phyloP scores from a whole-genome alignment of 176 grass and related monocot species.

The Hordeum marinum region DNA sequence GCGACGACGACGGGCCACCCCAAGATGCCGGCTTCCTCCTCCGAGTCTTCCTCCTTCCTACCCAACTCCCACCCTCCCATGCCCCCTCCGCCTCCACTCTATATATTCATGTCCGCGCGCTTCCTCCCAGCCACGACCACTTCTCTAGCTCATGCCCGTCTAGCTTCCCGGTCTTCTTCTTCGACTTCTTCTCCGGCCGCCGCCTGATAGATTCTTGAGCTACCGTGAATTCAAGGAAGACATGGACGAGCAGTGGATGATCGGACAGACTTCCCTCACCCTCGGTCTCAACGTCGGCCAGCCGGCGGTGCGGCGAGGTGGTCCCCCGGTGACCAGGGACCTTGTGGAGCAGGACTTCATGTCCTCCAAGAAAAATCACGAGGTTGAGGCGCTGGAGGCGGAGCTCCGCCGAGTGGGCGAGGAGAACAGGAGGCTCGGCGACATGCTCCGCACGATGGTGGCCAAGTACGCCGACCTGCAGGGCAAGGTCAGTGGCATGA shows the following conservation, averaged over 20 bases:
- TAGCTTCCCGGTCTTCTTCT: not conserved
- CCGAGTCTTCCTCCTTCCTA: not conserved
- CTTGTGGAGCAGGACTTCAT: slow-evolving; percentile 50
- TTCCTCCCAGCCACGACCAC: not conserved
- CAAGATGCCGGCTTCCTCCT: slow-evolving; percentile 20
- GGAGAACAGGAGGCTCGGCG: slow-evolving; percentile 60
- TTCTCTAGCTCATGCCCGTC: not conserved
- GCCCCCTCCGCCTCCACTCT: not conserved
- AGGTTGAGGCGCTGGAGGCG: slow-evolving; percentile 41
- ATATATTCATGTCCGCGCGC: slow-evolving; percentile 8
- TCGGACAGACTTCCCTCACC: slow-evolving; percentile 44
- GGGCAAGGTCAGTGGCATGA: slow-evolving; percentile 43
- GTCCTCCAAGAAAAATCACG: slow-evolving; percentile 31
- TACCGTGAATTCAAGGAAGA: not conserved
- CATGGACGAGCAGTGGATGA: slow-evolving; percentile 54
- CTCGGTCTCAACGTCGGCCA: slow-evolving; percentile 54
- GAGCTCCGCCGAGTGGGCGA: slow-evolving; percentile 54
- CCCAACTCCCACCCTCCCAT: slow-evolving; percentile 4
- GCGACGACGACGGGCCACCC: not conserved
- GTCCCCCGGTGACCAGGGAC: not conserved
- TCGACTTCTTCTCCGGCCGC: not conserved
- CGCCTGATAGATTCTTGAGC: not conserved
- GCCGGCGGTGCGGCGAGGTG: not conserved
- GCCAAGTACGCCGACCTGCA: slow-evolving; percentile 50
- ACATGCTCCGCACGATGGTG: slow-evolving; percentile 46